phyloP scores from a whole-genome alignment of 1,139 yeast genomes.

The Barnettozyma hawaiiensis region DNA sequence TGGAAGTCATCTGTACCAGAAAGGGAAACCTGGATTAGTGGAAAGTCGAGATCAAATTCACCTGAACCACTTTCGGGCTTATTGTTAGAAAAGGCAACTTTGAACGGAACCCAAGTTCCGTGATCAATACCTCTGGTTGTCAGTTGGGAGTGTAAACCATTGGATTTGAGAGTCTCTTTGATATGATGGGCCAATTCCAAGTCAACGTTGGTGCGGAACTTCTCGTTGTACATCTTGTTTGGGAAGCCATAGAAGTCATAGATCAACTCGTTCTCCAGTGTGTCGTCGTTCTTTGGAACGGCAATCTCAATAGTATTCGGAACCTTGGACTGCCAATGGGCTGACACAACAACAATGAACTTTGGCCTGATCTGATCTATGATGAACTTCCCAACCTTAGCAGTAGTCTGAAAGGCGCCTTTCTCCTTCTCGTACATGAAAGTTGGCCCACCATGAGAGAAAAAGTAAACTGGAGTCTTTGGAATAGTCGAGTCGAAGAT shows the following conservation, averaged over 20 bases:
- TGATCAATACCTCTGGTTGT: constrained; percentile 65
- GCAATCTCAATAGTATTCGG: constrained; percentile 43
- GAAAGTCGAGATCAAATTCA: constrained; percentile 41
- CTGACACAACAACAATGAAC: constrained; percentile 60
- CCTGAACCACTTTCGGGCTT: constrained; percentile 29
- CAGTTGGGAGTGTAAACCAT: constrained; percentile 42
- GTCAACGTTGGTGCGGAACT: constrained; percentile 48
- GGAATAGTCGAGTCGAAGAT: constrained; percentile 16
- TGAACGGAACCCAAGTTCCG: constrained; percentile 78
- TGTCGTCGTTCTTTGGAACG: constrained; percentile 29
- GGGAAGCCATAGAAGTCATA: constrained; percentile 79
- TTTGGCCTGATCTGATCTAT: constrained; percentile 50
- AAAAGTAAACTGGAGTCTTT: constrained; percentile 50
- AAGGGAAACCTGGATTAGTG: constrained; percentile 62
- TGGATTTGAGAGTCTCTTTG: constrained; percentile 34
- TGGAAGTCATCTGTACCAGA: constrained; percentile 37
- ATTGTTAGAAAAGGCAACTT: constrained; percentile 55
- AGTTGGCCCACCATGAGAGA: constrained; percentile 79
- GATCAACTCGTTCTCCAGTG: constrained; percentile 35
- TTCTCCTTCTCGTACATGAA: constrained; percentile 51
- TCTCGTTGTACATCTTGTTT: constrained; percentile 51
- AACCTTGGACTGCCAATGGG: constrained; percentile 63
- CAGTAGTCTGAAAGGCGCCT: constrained; percentile 55
- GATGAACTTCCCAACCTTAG: constrained; percentile 46
- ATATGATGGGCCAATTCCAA: constrained; percentile 40